These are phyloP conservation scores for Chrysoporthe puriensis DNA, from an alignment of 2,329 filamentous ascomycete genomes.

Conservation along the genomic window DNA sequence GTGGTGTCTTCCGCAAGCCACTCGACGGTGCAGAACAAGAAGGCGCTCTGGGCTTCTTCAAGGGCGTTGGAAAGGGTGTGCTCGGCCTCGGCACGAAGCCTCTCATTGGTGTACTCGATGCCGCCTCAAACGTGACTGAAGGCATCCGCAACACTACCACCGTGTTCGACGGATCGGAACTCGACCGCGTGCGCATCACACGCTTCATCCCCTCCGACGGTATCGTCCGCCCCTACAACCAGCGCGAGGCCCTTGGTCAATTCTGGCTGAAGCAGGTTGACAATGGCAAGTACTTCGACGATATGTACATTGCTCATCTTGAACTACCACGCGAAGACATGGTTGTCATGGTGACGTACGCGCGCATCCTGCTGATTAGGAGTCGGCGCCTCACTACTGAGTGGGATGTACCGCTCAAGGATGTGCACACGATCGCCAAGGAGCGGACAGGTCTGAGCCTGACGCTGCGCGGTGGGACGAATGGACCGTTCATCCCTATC, in stretches of 20 bases:
- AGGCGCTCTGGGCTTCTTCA: constrained; percentile 91
- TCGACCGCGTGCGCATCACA: constrained; percentile 91
- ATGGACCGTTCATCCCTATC: constrained; percentile 93
- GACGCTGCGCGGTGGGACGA: constrained; percentile 83
- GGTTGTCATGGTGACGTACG: constrained; percentile 86
- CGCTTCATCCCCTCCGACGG: constrained; percentile 92
- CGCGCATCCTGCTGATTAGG: constrained; percentile 86
- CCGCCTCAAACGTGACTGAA: constrained; percentile 95
- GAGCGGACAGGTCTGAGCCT: constrained; percentile 93
- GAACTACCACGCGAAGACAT: constrained; percentile 88
- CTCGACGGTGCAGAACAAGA: constrained; percentile 96
- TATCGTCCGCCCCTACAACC: constrained; percentile 90
- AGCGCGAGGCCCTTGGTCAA: constrained; percentile 93
- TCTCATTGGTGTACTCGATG: constrained; percentile 93
- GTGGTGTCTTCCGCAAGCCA: constrained; percentile 89
- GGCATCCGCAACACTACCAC: constrained; percentile 98
- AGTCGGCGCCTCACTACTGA: constrained; percentile 84
- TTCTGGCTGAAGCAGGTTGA: constrained; percentile 99
- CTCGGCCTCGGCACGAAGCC: constrained; percentile 96
- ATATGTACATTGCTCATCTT: constrained; percentile 94
- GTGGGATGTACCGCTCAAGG: constrained; percentile 95
- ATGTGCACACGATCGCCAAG: constrained; percentile 96
- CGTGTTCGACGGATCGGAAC: constrained; percentile 91
- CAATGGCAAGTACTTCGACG: constrained; percentile 96
- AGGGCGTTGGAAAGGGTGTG: constrained; percentile 94